Conservation (phyloP, 2,329 filamentous ascomycete species). For the Aspergillus carbonarius region DNA sequence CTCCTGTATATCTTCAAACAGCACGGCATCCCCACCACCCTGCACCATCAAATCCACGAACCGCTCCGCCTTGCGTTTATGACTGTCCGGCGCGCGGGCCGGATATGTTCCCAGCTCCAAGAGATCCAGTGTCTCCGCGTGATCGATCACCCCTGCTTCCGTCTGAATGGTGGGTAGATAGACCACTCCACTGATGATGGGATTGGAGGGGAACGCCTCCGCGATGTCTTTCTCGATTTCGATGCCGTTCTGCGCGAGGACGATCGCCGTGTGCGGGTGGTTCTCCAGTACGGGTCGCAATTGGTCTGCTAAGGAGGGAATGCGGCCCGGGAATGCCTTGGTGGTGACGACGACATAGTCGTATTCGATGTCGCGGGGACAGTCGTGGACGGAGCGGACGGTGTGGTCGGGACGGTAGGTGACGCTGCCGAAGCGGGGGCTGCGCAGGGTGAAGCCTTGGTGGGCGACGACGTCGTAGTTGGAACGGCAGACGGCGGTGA, state of each 20-base stretch:
- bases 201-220: slow-evolving; percentile 49
- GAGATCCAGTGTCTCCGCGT: slow-evolving; percentile 46
- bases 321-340: slow-evolving; percentile 46
- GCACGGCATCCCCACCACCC: slow-evolving; percentile 49
- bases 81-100: slow-evolving; percentile 20
- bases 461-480: slow-evolving; percentile 29
- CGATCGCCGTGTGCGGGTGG: slow-evolving; percentile 50
- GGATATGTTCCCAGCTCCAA: slow-evolving; percentile 55
- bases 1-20: slow-evolving; percentile 56
- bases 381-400: slow-evolving; percentile 20
- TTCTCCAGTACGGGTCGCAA: slow-evolving; percentile 43
- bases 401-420: slow-evolving; percentile 23
- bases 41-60: slow-evolving; percentile 46
- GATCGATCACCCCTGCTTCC: slow-evolving; percentile 48
- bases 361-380: slow-evolving; percentile 30
- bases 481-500: slow-evolving; percentile 35
- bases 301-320: slow-evolving; percentile 32
- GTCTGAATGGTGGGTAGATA: slow-evolving; percentile 56
- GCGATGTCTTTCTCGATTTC: slow-evolving; percentile 59
- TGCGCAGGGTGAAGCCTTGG: slow-evolving; percentile 29
- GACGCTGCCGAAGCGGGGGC: slow-evolving; percentile 25
- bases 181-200: slow-evolving; percentile 57
- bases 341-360: slow-evolving; percentile 51
- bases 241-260: slow-evolving; percentile 63
- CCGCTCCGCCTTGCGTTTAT: slow-evolving; percentile 30